phyloP scores from a whole-genome alignment of 495 filamentous ascomycete species.

The Aspergillus sparsus region DNA sequence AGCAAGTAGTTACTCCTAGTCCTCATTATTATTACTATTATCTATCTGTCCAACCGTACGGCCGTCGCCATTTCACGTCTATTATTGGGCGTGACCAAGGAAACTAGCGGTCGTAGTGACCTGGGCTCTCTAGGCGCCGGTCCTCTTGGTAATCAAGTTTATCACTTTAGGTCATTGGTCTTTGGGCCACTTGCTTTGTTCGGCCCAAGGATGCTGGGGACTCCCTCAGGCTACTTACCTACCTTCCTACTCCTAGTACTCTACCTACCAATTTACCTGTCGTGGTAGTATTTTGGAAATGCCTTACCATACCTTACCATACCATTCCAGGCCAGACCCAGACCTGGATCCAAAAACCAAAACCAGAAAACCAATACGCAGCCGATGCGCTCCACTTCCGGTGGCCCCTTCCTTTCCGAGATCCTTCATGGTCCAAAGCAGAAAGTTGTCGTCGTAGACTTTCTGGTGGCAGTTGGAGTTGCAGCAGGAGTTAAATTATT shows the following conservation, averaged over 20 bases:
- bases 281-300: not conserved
- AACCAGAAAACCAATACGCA: slow-evolving; percentile 7
- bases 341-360: not conserved
- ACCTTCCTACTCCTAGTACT: no score
- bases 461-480: not conserved
- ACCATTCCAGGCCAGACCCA: slow-evolving; percentile 11
- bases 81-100: not conserved
- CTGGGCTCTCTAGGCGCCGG: not conserved
- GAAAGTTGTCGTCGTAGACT: slow-evolving; percentile 5
- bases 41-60: not conserved
- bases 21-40: not conserved
- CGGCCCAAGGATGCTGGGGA: slow-evolving; percentile 2
- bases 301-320: slow-evolving; percentile 10
- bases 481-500: not conserved
- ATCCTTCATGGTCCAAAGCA: slow-evolving; percentile 12
- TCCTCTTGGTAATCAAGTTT: slow-evolving; percentile 8
- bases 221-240: no score
- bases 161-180: slow-evolving; percentile 14
- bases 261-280: no score
- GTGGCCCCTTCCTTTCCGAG: slow-evolving; percentile 16
- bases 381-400: slow-evolving; percentile 18
- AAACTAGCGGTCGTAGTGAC: not conserved
- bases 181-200: slow-evolving; percentile 20
- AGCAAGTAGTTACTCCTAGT: not conserved
- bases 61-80: not conserved